A percentile compares a stretch with the other conserved stretches of the same genome.
Conservation (phyloP, 2,329 filamentous ascomycete genomes). For the Clonostachys rhizophaga region DNA sequence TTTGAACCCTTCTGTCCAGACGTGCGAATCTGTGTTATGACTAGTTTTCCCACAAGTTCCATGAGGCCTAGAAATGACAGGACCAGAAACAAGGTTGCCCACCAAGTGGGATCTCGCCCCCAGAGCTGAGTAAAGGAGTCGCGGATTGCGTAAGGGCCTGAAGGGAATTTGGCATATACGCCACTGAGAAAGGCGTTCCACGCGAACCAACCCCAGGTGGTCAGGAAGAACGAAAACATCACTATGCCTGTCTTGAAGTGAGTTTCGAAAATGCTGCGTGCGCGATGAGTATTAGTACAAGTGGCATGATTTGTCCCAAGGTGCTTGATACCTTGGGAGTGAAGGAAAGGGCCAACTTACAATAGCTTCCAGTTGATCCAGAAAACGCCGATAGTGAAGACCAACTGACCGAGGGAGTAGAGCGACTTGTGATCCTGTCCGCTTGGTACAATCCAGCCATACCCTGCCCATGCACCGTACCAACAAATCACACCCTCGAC, state of each 20-base stretch:
- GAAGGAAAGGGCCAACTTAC: slow-evolving; percentile 33
- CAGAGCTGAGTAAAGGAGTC: slow-evolving; percentile 62
- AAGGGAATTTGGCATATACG: slow-evolving; percentile 48
- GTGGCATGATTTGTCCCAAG: background rate
- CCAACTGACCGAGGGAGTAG: slow-evolving; percentile 69
- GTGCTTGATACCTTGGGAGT: background rate
- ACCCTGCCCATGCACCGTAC: slow-evolving; percentile 55
- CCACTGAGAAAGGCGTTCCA: slow-evolving; percentile 72
- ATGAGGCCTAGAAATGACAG: slow-evolving; percentile 56
- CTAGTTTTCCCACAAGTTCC: slow-evolving; percentile 56
- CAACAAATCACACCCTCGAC: slow-evolving; percentile 70
- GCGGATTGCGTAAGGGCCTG: slow-evolving; percentile 61
- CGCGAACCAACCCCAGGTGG: slow-evolving; percentile 59
- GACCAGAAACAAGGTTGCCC: slow-evolving; percentile 63
- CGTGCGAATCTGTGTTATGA: slow-evolving; percentile 39
- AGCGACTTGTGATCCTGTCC: slow-evolving; percentile 59
- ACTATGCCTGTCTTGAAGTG: slow-evolving; percentile 70
- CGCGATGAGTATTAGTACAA: slow-evolving; percentile 11
- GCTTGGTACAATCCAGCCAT: slow-evolving; percentile 38
- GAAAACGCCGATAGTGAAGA: slow-evolving; percentile 65
- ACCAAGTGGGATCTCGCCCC: slow-evolving; percentile 69
- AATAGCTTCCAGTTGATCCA: slow-evolving; percentile 76
- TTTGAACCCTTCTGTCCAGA: slow-evolving; percentile 11
- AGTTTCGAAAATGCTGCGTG: slow-evolving; percentile 61
- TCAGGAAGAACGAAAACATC: slow-evolving; percentile 51